A percentile compares a stretch with the other conserved stretches of the same genome.
These are phyloP conservation scores for Cyanodermella asteris DNA, from an alignment of 2,329 filamentous ascomycete species.

Conservation along the genomic window DNA sequence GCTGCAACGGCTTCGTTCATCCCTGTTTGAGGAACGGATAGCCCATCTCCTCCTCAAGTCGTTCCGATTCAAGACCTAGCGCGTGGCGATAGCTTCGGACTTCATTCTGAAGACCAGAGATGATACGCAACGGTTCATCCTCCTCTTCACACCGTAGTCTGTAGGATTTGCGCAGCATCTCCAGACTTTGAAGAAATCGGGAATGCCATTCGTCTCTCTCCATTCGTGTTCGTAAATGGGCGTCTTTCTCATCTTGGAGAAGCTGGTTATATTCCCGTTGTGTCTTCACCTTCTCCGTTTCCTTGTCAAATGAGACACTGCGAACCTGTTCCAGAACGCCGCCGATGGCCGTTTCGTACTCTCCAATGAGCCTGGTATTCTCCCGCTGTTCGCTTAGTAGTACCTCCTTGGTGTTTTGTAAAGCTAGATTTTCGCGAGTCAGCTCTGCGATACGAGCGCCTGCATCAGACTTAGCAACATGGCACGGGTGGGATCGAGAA, in stretches of 20 bases:
- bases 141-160: slow-evolving; percentile 26
- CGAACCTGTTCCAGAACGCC: slow-evolving; percentile 28
- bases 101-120: slow-evolving; percentile 25
- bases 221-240: slow-evolving; percentile 25
- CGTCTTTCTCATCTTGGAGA: slow-evolving; percentile 27
- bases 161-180: slow-evolving; percentile 27
- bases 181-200: slow-evolving; percentile 23
- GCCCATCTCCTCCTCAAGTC: slow-evolving; percentile 25
- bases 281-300: slow-evolving; percentile 20
- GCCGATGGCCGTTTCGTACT: slow-evolving; percentile 25
- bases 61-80: slow-evolving; percentile 25
- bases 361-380: slow-evolving; percentile 24
- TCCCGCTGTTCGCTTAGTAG: slow-evolving; percentile 25
- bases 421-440: slow-evolving; percentile 23
- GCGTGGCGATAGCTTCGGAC: slow-evolving; percentile 25
- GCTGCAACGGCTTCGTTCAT: slow-evolving; percentile 5
- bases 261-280: slow-evolving; percentile 29
- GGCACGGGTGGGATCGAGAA: too few species aligned
- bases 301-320: slow-evolving; percentile 27
- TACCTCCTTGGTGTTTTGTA: slow-evolving; percentile 20
- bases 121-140: slow-evolving; percentile 19
- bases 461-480: slow-evolving; percentile 7
- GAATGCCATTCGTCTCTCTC: slow-evolving; percentile 27
- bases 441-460: slow-evolving; percentile 26
- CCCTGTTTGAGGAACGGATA: slow-evolving; percentile 22